Conservation (phyloP, 345 rosid species). For the Eucalyptus marginata region DNA sequence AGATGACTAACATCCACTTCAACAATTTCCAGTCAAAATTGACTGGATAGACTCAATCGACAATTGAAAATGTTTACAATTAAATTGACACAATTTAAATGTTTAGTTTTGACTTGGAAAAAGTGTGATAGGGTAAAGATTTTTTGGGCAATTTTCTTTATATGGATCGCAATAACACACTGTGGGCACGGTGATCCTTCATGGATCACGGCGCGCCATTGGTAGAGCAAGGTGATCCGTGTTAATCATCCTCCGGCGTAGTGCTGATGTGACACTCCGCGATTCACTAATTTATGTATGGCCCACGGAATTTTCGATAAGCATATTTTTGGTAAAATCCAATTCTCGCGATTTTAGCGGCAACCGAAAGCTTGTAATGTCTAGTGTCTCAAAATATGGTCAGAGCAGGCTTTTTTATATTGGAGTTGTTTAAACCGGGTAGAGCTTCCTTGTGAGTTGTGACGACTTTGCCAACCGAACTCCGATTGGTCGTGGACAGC, state of each 20-base stretch:
- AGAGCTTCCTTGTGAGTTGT: not conserved
- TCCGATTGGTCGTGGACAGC: not conserved
- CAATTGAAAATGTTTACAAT: no score
- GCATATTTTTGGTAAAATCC: not conserved
- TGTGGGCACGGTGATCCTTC: not conserved
- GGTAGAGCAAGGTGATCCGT: not conserved
- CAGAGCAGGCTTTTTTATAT: not conserved
- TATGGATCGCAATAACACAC: not conserved
- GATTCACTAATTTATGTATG: not conserved
- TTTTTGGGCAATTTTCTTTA: no score
- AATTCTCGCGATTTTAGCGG: not conserved
- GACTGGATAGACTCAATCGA: rapidly evolving
- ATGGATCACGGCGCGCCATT: not conserved
- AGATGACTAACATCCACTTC: no score
- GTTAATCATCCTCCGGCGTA: not conserved
- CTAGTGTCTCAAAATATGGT: not conserved
- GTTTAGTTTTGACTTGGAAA: no score
- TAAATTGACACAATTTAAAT: no score
- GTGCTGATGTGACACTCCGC: not conserved
- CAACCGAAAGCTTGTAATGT: not conserved
- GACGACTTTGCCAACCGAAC: not conserved
- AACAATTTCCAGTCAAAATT: no score
- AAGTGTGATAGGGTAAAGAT: no score
- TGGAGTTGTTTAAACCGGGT: not conserved
- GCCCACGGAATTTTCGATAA: not conserved